Evolutionary conservation across 305 asterid species (phyloP), one percentile per base, ranked within the genome.

Genomic region (Lippia alba): DNA sequence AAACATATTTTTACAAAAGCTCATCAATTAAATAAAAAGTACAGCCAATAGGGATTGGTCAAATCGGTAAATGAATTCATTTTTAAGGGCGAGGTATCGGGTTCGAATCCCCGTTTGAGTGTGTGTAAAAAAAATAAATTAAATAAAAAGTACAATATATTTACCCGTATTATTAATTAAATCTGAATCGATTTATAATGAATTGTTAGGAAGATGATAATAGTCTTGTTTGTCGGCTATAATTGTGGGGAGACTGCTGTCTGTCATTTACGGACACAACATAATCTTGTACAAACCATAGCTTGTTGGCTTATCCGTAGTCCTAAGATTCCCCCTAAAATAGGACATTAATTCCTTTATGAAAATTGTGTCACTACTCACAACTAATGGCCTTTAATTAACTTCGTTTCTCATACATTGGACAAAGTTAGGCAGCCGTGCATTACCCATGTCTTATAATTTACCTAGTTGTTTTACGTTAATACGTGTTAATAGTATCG

Each of bases 191-290:
- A 39, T 39, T 11, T 48, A n/a, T 30, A 16, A 48, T 17, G 18
- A 58, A 66, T 36, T 36, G 41, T 56, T 56, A 41, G 59, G 64
- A 40, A 18, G 53, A 73, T 68, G 55, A 4, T 59, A 32, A 19
- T 30, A 69, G 48, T 66, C 50, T 58, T 56, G 36, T 62, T 34
- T 67, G 83, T 72, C 78, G 69, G 76, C 79, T 66, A 54, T 66
- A 24, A 70, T 70, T 70, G 48, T 58, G 57, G 70, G 6, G 73
- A 66, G 67, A 61, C 24, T 49, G 17, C 2, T 78, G 74, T 78
- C 70, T 70, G 73, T 68, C 51, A 63, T 68, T 63, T 44, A 51
- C 66, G 51, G 73, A 75, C 70, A 75, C 61, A 48, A 51, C 75
- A 75, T 71, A 24, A 77, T 78, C 76, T 69, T 78, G 72, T 61